phyloP scores from a whole-genome alignment of 2,329 filamentous ascomycete species.

The Ilyonectria sp. region DNA sequence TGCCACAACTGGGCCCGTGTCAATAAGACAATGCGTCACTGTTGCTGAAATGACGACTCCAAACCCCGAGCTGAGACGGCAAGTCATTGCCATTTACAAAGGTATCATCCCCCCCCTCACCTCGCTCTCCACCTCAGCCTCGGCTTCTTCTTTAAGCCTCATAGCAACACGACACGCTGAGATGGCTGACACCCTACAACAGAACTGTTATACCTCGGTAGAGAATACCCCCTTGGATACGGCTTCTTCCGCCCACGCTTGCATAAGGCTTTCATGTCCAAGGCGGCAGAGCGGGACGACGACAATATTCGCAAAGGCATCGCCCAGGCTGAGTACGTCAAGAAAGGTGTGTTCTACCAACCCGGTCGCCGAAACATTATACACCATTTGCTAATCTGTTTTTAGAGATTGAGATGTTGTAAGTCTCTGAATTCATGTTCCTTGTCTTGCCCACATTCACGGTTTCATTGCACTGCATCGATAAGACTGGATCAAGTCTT shows the following conservation, averaged over 20 bases:
- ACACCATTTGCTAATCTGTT: constrained; percentile 12
- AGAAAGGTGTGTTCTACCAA: constrained; percentile 75
- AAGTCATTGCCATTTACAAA: constrained; percentile 93
- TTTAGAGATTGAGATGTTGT: constrained; percentile 92
- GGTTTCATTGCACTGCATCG: background rate
- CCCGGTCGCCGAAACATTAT: too few species aligned
- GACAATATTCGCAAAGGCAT: constrained; percentile 84
- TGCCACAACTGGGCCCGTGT: background rate
- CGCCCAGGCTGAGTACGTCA: constrained; percentile 86
- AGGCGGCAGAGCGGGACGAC: constrained; percentile 79
- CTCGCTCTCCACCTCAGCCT: background rate
- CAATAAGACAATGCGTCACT: constrained; percentile 1
- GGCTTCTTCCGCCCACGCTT: constrained; percentile 85
- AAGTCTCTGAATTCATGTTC: constrained; percentile 58
- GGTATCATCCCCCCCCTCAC: constrained; percentile 62
- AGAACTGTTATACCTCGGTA: constrained; percentile 89
- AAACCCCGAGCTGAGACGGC: constrained; percentile 75
- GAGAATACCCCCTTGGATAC: constrained; percentile 88
- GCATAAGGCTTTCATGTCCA: constrained; percentile 87
- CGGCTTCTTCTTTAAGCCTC: background rate
- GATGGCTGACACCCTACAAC: background rate
- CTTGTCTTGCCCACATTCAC: background rate
- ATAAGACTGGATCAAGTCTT: background rate
- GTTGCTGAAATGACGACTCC: constrained; percentile 45
- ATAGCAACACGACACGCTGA: background rate